These are phyloP conservation scores for Arthroderma uncinatum DNA, from an alignment of 2,329 filamentous ascomycete genomes.

Conservation along the genomic window DNA sequence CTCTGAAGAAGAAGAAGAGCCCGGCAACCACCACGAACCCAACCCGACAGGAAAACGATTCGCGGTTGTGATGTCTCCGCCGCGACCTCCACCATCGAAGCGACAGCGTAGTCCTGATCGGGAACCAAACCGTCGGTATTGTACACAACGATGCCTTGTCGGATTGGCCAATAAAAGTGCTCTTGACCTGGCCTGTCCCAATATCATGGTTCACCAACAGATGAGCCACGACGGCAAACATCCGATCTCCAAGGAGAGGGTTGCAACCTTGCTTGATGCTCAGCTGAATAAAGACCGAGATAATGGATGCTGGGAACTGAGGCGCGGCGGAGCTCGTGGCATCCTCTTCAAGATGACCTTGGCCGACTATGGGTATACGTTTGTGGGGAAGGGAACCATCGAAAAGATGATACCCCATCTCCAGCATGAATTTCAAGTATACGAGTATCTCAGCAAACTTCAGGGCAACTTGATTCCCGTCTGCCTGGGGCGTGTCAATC, in stretches of 20 bases:
- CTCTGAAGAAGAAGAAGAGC: background rate
- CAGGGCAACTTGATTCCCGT: slow-evolving; percentile 13
- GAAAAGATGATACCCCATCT: background rate
- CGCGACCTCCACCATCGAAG: background rate
- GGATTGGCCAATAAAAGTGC: slow-evolving; percentile 23
- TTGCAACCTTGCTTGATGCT: background rate
- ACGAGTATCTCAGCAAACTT: slow-evolving; percentile 7
- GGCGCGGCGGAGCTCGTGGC: background rate
- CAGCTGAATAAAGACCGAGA: slow-evolving; percentile 2
- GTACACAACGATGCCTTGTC: slow-evolving; percentile 31
- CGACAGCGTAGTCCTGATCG: background rate
- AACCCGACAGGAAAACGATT: background rate
- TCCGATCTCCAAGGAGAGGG: background rate
- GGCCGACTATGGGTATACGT: background rate
- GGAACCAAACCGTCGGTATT: slow-evolving; percentile 22
- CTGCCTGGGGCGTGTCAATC: slow-evolving; percentile 6
- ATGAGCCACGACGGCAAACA: background rate
- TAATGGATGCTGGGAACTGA: background rate
- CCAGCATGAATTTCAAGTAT: slow-evolving; percentile 11
- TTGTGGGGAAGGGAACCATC: slow-evolving; percentile 1
- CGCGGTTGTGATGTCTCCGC: background rate
- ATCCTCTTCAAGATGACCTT: slow-evolving; percentile 5
- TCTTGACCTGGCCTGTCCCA: slow-evolving; percentile 31
- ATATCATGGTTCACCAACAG: slow-evolving; percentile 14
- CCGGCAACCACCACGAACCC: background rate